Conservation (phyloP, 345 rosid species). For the Gossypium ekmanianum region DNA sequence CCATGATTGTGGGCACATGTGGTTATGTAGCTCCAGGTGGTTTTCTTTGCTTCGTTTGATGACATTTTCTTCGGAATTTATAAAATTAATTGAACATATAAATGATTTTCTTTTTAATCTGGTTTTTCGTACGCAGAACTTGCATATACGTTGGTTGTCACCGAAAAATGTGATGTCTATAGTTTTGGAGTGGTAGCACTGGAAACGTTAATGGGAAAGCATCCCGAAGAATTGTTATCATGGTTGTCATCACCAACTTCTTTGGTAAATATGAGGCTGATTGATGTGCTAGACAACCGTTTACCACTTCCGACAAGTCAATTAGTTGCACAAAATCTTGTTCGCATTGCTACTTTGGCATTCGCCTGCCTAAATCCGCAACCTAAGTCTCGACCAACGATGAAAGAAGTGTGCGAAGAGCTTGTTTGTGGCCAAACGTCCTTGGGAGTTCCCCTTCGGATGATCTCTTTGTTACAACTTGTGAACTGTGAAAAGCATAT, state of each 20-base stretch:
- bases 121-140: neutral
- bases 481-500: neutral
- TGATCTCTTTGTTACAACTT: neutral
- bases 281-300: neutral
- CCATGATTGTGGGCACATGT: constrained; percentile 4
- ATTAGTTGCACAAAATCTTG: neutral
- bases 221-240: constrained; percentile 10
- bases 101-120: too few relatives aligned
- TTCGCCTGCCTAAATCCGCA: neutral
- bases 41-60: neutral
- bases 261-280: neutral
- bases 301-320: neutral
- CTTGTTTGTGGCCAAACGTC: neutral
- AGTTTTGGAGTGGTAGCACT: constrained; percentile 11
- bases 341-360: neutral
- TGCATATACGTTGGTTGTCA: neutral
- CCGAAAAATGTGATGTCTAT: constrained; percentile 8
- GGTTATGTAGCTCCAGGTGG: too few relatives aligned
- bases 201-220: constrained; percentile 21
- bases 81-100: neutral
- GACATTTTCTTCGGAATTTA: neutral
- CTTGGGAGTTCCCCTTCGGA: neutral
- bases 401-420: constrained; percentile 14
- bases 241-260: neutral
- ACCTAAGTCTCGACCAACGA: constrained; percentile 11